Conservation (phyloP, 2,329 filamentous ascomycete species). For the Xylariaceae sp. region DNA sequence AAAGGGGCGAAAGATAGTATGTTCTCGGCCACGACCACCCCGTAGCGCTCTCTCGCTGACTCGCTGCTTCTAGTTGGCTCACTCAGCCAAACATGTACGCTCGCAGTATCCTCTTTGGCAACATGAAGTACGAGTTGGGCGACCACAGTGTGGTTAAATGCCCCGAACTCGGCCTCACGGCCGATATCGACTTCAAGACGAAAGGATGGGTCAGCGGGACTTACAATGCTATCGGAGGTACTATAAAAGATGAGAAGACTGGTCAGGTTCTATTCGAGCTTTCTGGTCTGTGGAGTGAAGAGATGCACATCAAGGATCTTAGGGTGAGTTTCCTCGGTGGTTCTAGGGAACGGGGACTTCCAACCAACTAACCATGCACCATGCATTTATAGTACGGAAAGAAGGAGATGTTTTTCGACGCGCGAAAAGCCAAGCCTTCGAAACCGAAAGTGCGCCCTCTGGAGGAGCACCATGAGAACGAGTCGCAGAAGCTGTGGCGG, state of each 20-base stretch:
- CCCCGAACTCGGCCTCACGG: constrained; percentile 77
- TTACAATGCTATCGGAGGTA: constrained; percentile 92
- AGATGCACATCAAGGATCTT: constrained; percentile 87
- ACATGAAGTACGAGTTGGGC: constrained; percentile 99
- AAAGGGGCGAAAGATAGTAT: constrained; percentile 80
- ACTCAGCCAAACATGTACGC: constrained; percentile 99
- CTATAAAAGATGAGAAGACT: constrained; percentile 80
- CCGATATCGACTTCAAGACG: constrained; percentile 96
- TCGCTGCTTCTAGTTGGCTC: constrained; percentile 56
- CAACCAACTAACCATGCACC: constrained; percentile 12
- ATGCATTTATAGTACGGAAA: constrained; percentile 64
- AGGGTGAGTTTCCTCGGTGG: constrained; percentile 59
- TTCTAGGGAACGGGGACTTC: no score
- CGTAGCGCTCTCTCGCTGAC: constrained; percentile 5
- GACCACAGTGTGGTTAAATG: constrained; percentile 92
- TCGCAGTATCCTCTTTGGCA: constrained; percentile 90
- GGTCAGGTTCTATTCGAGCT: constrained; percentile 87
- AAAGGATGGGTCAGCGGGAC: constrained; percentile 96
- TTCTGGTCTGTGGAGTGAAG: constrained; percentile 86
- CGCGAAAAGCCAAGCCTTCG: constrained; percentile 69
- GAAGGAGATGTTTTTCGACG: constrained; percentile 86
- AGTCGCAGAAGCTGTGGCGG: constrained; percentile 84
- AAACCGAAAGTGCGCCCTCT: constrained; percentile 69
- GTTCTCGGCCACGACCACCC: constrained; percentile 31
- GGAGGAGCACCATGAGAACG: constrained; percentile 80